phyloP scores from a whole-genome alignment of 2,329 filamentous ascomycete genomes.

The Trichoderma cornu-damae region DNA sequence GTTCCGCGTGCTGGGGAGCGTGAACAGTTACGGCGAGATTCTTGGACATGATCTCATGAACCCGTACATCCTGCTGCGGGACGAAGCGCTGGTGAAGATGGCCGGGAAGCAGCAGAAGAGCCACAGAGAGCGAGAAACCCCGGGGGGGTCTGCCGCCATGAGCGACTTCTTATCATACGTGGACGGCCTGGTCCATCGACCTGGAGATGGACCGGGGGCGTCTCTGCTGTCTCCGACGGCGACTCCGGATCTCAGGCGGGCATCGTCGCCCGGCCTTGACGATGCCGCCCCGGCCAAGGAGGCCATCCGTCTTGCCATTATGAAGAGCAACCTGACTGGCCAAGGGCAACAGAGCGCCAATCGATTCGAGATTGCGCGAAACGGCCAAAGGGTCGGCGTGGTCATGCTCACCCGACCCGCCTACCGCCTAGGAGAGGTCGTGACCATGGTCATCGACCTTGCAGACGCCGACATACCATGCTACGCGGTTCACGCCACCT shows the following conservation, averaged over 20 bases:
- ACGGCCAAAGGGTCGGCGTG: conserved; percentile 85
- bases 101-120: conserved; percentile 26
- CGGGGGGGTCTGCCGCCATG: conserved; percentile 38
- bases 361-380: conserved; percentile 89
- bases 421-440: conserved; percentile 81
- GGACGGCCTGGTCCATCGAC: conserved; percentile 63
- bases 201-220: conserved; percentile 48
- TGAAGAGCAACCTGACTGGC: conserved; percentile 68
- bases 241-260: conserved; percentile 47
- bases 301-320: conserved; percentile 83
- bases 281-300: conserved; percentile 66
- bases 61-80: conserved; percentile 82
- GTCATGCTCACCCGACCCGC: conserved; percentile 83
- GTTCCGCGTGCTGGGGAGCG: conserved; percentile 87
- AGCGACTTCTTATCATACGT: conserved; percentile 73
- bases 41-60: conserved; percentile 91
- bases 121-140: conserved; percentile 25
- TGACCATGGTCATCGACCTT: conserved; percentile 83
- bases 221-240: conserved; percentile 70
- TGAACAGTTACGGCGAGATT: conserved; percentile 82
- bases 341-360: conserved; percentile 77
- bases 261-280: conserved; percentile 45
- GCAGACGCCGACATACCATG: conserved; percentile 69
- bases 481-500: conserved; percentile 75
- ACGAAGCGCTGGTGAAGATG: conserved; percentile 65